Evolutionary conservation across 495 filamentous ascomycete genomes (phyloP).

Genomic region (Terfezia claveryi): DNA sequence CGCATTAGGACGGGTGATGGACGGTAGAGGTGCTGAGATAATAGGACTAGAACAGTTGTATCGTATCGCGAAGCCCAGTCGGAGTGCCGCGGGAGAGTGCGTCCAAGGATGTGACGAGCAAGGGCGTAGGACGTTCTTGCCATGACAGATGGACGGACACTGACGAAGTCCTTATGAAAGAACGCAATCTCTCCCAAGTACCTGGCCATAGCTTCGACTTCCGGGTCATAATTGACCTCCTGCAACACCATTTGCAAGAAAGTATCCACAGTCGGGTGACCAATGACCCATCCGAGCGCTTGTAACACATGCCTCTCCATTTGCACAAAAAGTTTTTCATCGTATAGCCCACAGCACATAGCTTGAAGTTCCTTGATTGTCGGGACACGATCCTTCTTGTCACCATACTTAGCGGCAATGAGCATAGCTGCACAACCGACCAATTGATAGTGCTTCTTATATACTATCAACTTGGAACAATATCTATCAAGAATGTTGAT

Average conservation of each 20-base stretch:
- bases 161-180: conserved; percentile 91
- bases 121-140: conserved; percentile 70
- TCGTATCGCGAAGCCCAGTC: conserved; percentile 73
- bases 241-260: conserved; percentile 62
- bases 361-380: conserved; percentile 89
- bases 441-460: conserved; percentile 96
- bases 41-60: conserved; percentile 47
- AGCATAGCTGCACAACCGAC: conserved; percentile 91
- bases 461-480: conserved; percentile 94
- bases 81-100: conserved; percentile 29
- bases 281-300: conserved; percentile 89
- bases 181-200: conserved; percentile 88
- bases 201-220: conserved; percentile 81
- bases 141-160: conserved; percentile 69
- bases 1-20: conserved; percentile 67
- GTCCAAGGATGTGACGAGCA: conserved; percentile 63
- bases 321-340: conserved; percentile 98
- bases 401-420: conserved; percentile 95
- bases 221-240: conserved; percentile 44
- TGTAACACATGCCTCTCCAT: conserved; percentile 99
- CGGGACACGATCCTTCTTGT: conserved; percentile 91
- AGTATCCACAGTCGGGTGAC: conserved; percentile 82
- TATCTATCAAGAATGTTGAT: conserved; percentile 94
- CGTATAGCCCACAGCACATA: conserved; percentile 97
- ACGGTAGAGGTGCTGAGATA: conserved; percentile 68